phyloP scores from a whole-genome alignment of 805 yeast species.

The Saccharomycopsis malanga region DNA sequence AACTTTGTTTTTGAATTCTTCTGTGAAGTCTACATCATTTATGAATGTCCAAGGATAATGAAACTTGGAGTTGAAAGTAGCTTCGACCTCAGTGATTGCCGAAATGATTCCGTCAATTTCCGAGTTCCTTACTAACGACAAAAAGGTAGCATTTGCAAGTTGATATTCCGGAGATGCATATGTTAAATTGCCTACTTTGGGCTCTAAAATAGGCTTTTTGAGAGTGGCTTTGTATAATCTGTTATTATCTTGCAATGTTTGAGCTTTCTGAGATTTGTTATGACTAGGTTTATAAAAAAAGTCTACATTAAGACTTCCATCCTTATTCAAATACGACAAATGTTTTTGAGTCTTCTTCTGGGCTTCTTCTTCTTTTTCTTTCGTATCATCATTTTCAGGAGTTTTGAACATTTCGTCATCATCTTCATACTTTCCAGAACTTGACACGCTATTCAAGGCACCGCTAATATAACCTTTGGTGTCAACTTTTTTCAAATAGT shows the following conservation, averaged over 20 bases:
- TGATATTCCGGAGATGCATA: slow-evolving; percentile 26
- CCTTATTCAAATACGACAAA: slow-evolving; percentile 5
- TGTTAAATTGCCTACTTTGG: slow-evolving; percentile 35
- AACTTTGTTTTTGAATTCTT: slow-evolving; percentile 45
- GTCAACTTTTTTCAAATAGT: slow-evolving; percentile 12
- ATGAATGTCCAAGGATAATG: slow-evolving; percentile 76
- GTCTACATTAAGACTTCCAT: slow-evolving; percentile 14
- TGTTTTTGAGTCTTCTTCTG: background rate
- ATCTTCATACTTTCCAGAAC: background rate
- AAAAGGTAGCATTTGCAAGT: slow-evolving; percentile 67
- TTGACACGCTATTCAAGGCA: background rate
- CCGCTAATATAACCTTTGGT: slow-evolving; percentile 1
- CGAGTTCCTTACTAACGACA: slow-evolving; percentile 63
- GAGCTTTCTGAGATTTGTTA: slow-evolving; percentile 2
- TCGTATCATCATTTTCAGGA: too few relatives aligned
- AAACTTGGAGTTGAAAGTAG: slow-evolving; percentile 59
- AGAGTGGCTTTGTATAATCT: slow-evolving; percentile 33
- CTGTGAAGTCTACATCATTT: slow-evolving; percentile 62
- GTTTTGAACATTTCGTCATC: slow-evolving; percentile 3
- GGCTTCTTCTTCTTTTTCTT: background rate
- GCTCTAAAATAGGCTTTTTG: slow-evolving; percentile 37
- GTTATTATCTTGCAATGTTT: slow-evolving; percentile 33
- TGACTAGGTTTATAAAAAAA: slow-evolving; percentile 12
- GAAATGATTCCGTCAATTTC: slow-evolving; percentile 44
- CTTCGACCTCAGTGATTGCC: slow-evolving; percentile 57